A percentile compares a stretch with the other conserved stretches of the same genome.
phyloP scores from a whole-genome alignment of 441 rosid genomes.

The Sinapis alba region DNA sequence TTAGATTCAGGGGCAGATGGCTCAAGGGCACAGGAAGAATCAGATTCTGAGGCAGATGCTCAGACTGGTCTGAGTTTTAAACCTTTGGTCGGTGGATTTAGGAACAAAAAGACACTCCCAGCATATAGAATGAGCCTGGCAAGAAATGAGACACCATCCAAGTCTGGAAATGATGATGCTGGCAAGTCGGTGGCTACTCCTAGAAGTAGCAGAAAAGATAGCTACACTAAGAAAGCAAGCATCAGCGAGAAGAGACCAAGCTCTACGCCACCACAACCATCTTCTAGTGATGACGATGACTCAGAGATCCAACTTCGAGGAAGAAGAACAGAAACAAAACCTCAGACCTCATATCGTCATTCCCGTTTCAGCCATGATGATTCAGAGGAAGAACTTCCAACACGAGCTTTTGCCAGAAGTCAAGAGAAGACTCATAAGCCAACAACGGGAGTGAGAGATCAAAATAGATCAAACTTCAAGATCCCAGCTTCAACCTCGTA shows the following conservation, averaged over 20 bases:
- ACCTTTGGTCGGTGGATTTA: conserved; percentile 61
- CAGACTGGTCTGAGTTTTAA: conserved; percentile 56
- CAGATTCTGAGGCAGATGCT: conserved; percentile 40
- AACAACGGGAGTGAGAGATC: conserved; percentile 18
- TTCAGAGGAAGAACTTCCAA: conserved; percentile 27
- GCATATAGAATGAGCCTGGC: conserved; percentile 42
- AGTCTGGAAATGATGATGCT: conserved; percentile 38
- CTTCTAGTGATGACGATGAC: conserved; percentile 46
- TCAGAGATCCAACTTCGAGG: conserved; percentile 41
- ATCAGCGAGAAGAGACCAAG: conserved; percentile 40
- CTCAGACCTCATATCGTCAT: conserved; percentile 40
- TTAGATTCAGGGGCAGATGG: conserved; percentile 26
- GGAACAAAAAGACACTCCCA: conserved; percentile 65
- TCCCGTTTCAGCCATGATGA: conserved; percentile 43
- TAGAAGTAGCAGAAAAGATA: conserved; percentile 40
- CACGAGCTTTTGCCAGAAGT: conserved; percentile 8
- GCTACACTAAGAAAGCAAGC: conserved; percentile 35
- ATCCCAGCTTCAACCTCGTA: conserved; percentile 13
- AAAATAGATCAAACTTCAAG: conserved; percentile 21
- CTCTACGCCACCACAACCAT: conserved; percentile 33
- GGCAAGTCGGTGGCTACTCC: conserved; percentile 38
- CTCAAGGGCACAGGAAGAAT: conserved; percentile 31
- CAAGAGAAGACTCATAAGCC: conserved; percentile 32
- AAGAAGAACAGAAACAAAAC: conserved; percentile 39
- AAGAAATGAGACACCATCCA: conserved; percentile 36